A percentile compares a stretch with the other conserved stretches of the same genome.
Evolutionary conservation across 495 filamentous ascomycete species (phyloP).

Genomic region (Ascodesmis nigricans): DNA sequence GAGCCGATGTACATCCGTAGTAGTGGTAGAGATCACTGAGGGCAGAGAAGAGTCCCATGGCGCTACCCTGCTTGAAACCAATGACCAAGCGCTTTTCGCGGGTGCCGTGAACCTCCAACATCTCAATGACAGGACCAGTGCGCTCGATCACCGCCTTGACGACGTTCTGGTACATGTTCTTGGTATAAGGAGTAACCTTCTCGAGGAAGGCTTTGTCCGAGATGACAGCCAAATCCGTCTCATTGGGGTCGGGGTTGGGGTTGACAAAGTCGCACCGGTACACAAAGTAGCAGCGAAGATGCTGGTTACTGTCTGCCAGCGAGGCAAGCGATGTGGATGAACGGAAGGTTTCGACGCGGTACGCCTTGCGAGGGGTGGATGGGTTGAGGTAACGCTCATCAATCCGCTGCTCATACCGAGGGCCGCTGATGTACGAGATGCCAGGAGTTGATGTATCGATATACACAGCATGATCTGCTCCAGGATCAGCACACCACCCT

Average conservation of each 20-base stretch:
- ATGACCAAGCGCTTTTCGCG: constrained; percentile 83
- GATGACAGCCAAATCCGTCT: constrained; percentile 77
- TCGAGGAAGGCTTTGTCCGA: constrained; percentile 84
- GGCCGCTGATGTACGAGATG: constrained; percentile 47
- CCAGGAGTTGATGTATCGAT: constrained; percentile 92
- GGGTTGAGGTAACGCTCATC: constrained; percentile 76
- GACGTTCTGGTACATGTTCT: constrained; percentile 78
- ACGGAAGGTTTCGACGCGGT: constrained; percentile 90
- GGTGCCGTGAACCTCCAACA: constrained; percentile 81
- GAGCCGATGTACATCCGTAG: constrained; percentile 85
- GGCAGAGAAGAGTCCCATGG: constrained; percentile 83
- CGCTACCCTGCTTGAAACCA: constrained; percentile 80
- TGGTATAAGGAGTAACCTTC: constrained; percentile 90
- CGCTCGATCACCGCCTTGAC: constrained; percentile 62
- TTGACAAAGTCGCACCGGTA: constrained; percentile 82
- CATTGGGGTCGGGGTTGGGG: constrained; percentile 44
- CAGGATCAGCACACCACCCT: constrained; percentile 17
- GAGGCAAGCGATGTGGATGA: constrained; percentile 31
- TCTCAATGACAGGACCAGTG: constrained; percentile 87
- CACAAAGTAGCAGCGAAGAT: constrained; percentile 92
- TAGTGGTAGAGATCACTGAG: constrained; percentile 95
- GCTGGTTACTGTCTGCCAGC: constrained; percentile 35
- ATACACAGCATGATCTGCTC: constrained; percentile 87
- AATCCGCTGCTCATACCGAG: constrained; percentile 78
- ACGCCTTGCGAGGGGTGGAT: constrained; percentile 32